These are phyloP conservation scores for Cenchrus americanus DNA, from an alignment of 176 grass and related monocot genomes.

Conservation along the genomic window DNA sequence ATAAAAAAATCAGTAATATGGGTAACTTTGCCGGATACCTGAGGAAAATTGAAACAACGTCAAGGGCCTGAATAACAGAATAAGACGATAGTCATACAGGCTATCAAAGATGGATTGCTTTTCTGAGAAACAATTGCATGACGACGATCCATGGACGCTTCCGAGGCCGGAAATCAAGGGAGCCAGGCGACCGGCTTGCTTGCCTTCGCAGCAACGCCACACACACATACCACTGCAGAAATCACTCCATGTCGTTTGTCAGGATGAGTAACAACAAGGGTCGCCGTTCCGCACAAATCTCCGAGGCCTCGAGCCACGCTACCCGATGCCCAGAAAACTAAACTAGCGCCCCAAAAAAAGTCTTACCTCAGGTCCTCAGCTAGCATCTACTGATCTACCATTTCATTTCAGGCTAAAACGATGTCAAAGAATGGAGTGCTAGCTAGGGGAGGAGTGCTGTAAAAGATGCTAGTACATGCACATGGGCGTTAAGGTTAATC, in stretches of 20 bases:
- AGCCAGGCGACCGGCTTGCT: constrained; percentile 24
- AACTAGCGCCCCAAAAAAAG: constrained; percentile 2
- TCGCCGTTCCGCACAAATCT: constrained; percentile 43
- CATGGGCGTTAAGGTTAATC: neutral
- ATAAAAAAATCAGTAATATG: no score
- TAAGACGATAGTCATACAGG: neutral
- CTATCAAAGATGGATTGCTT: neutral
- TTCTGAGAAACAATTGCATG: neutral
- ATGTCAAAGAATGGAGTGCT: neutral
- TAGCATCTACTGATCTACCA: neutral
- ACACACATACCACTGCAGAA: constrained; percentile 30
- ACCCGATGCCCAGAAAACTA: constrained; percentile 5
- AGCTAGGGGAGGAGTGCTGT: neutral
- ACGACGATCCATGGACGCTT: neutral
- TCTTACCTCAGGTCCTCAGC: neutral
- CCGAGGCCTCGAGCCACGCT: constrained; percentile 4
- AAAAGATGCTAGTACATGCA: neutral
- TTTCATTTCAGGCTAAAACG: neutral
- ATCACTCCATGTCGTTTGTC: constrained; percentile 25
- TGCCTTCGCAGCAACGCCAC: constrained; percentile 40
- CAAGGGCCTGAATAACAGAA: no score
- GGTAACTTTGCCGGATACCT: no score
- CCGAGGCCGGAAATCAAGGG: constrained; percentile 36
- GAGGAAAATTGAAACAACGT: neutral
- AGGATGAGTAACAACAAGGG: constrained; percentile 42